These are phyloP conservation scores for Hypoxylon sp. DNA, from an alignment of 2,329 filamentous ascomycete genomes.

Conservation along the genomic window DNA sequence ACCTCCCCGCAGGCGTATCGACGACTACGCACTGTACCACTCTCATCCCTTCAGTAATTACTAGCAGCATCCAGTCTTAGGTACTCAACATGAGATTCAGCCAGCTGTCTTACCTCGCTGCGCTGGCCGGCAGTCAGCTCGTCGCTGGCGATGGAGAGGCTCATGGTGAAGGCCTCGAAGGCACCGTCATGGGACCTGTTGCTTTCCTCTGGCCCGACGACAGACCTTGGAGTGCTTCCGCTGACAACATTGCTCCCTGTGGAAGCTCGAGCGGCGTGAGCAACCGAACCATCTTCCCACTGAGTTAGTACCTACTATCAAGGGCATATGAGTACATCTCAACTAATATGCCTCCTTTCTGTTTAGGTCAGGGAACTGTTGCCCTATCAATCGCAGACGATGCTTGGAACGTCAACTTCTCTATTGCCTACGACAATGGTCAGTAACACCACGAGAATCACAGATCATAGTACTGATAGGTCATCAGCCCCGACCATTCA, in stretches of 20 bases:
- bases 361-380: slow-evolving; percentile 64
- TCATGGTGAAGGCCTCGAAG: slow-evolving; percentile 52
- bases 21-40: slow-evolving; percentile 18
- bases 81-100: slow-evolving; percentile 42
- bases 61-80: slow-evolving; percentile 2
- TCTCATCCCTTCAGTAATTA: slow-evolving; percentile 6
- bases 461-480: slow-evolving; percentile 18
- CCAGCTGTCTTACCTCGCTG: slow-evolving; percentile 39
- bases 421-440: slow-evolving; percentile 64
- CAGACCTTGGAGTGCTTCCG: slow-evolving; percentile 63
- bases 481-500: slow-evolving; percentile 52
- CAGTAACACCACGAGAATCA: slow-evolving; percentile 38
- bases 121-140: slow-evolving; percentile 35
- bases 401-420: slow-evolving; percentile 65
- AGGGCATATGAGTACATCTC: not conserved
- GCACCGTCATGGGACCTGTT: slow-evolving; percentile 65
- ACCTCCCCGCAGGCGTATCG: slow-evolving; percentile 22
- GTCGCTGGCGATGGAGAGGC: slow-evolving; percentile 35
- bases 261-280: slow-evolving; percentile 61
- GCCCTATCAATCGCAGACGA: slow-evolving; percentile 67
- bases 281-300: slow-evolving; percentile 66
- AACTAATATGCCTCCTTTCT: not conserved
- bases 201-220: slow-evolving; percentile 70
- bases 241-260: slow-evolving; percentile 68
- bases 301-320: slow-evolving; percentile 57